Percentiles rank a stretch among this genome's conserved stretches.
These are phyloP conservation scores for Yamadazyma endophytica DNA, from an alignment of 805 yeast genomes.

Conservation along the genomic window DNA sequence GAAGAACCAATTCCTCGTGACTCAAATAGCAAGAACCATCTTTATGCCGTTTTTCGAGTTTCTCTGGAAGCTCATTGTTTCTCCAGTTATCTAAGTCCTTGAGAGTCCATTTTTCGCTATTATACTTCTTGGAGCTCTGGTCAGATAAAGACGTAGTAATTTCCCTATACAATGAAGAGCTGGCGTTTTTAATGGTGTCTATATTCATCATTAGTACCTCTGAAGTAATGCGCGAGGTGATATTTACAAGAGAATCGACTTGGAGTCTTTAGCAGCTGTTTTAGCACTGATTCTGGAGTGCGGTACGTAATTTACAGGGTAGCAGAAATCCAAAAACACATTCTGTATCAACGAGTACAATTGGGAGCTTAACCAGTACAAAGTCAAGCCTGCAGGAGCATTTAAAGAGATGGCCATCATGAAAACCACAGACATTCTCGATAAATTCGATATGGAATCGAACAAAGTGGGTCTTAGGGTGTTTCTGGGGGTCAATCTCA, in stretches of 20 bases:
- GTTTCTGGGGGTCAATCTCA: conserved; percentile 39
- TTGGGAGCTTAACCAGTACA: conserved; percentile 93
- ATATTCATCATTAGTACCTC: too few species aligned
- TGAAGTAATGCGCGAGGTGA: too few species aligned
- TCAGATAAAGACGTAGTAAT: too few species aligned
- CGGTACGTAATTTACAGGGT: conserved; percentile 58
- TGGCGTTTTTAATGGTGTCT: background rate
- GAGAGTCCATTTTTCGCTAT: conserved; percentile 22
- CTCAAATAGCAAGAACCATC: conserved; percentile 22
- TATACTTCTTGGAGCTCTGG: conserved; percentile 21
- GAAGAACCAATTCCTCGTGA: conserved; percentile 34
- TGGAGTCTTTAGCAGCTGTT: too few species aligned
- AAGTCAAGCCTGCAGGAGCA: conserved; percentile 75
- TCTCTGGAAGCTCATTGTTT: conserved; percentile 21
- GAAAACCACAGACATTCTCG: conserved; percentile 72
- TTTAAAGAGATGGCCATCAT: conserved; percentile 82
- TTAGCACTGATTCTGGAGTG: conserved; percentile 32
- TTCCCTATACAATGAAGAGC: too few species aligned
- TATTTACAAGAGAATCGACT: too few species aligned
- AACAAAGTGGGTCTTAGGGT: conserved; percentile 52
- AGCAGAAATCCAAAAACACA: conserved; percentile 55
- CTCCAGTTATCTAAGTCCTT: conserved; percentile 38
- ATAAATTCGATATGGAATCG: conserved; percentile 62
- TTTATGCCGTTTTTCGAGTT: conserved; percentile 19
- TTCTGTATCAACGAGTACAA: conserved; percentile 74